These are phyloP conservation scores for Senna tora DNA, from an alignment of 306 rosid genomes.

Conservation along the genomic window DNA sequence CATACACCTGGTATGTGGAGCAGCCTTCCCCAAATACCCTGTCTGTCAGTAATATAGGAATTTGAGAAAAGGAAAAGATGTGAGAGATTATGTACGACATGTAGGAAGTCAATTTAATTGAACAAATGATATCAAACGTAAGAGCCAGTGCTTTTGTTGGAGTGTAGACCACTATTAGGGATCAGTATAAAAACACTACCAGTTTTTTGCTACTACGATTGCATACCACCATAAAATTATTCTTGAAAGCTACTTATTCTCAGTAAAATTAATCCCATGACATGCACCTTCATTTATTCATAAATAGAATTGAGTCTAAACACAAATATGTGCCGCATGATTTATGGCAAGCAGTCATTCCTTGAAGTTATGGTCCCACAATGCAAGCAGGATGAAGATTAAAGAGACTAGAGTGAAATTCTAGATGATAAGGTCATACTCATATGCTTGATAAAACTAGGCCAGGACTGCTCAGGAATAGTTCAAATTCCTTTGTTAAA, in stretches of 20 bases:
- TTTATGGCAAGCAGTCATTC: background rate
- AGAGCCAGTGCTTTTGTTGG: background rate
- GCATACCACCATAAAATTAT: background rate
- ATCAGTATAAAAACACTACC: background rate
- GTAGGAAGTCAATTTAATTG: background rate
- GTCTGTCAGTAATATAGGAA: conserved; percentile 48
- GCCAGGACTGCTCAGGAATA: background rate
- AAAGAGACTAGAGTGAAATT: background rate
- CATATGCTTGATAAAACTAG: background rate
- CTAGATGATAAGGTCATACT: background rate
- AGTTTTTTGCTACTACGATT: background rate
- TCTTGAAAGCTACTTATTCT: background rate
- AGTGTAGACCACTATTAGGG: background rate
- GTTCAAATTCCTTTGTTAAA: conserved; percentile 14
- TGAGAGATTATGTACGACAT: background rate
- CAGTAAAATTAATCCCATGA: background rate
- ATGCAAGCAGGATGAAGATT: conserved; percentile 12
- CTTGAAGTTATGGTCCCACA: background rate
- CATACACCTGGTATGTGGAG: conserved; percentile 72
- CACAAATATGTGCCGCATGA: background rate
- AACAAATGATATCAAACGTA: background rate
- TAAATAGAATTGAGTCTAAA: background rate
- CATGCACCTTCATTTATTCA: background rate
- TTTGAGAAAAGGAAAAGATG: background rate
- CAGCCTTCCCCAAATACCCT: conserved; percentile 68